Evolutionary conservation across 768 basidiomycete species (phyloP).

Genomic region (Panus rudis): DNA sequence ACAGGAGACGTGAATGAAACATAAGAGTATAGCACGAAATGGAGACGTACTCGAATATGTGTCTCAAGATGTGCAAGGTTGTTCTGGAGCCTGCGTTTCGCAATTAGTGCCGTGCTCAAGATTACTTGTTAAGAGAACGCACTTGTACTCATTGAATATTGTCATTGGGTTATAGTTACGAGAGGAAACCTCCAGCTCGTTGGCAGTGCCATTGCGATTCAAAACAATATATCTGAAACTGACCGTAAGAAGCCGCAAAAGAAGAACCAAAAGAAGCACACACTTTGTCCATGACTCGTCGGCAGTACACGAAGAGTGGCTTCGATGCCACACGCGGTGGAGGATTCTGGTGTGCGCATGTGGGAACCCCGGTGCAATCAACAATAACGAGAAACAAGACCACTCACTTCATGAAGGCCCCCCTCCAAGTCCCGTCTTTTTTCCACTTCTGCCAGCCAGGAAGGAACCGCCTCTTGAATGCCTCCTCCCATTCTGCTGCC

Average conservation of each 20-base stretch:
- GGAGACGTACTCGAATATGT: slow-evolving; percentile 47
- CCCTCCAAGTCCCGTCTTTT: slow-evolving; percentile 51
- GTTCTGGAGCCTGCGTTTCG: slow-evolving; percentile 48
- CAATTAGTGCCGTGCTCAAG: not conserved
- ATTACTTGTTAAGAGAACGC: slow-evolving; percentile 13
- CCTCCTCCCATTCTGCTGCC: slow-evolving; percentile 67
- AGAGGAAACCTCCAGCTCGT: slow-evolving; percentile 61
- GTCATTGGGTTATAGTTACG: slow-evolving; percentile 59
- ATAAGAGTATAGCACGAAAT: not conserved
- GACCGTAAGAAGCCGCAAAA: not conserved
- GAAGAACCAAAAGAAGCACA: slow-evolving; percentile 10
- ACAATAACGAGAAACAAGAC: not conserved
- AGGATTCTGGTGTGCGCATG: slow-evolving; percentile 38
- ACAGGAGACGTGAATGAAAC: not conserved
- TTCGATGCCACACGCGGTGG: slow-evolving; percentile 63
- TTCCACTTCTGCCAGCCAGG: slow-evolving; percentile 74
- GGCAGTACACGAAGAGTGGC: slow-evolving; percentile 58
- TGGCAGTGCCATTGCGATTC: slow-evolving; percentile 70
- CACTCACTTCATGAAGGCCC: slow-evolving; percentile 57
- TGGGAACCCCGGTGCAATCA: not conserved
- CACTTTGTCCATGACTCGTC: slow-evolving; percentile 85
- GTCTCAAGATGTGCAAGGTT: slow-evolving; percentile 65
- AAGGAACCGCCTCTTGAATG: slow-evolving; percentile 62
- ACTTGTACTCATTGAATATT: slow-evolving; percentile 79
- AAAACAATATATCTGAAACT: slow-evolving; percentile 60